Percentiles rank a stretch among this genome's conserved stretches.
phyloP scores from a whole-genome alignment of 768 basidiomycete species.

The Dictyophora rubrovolvata region DNA sequence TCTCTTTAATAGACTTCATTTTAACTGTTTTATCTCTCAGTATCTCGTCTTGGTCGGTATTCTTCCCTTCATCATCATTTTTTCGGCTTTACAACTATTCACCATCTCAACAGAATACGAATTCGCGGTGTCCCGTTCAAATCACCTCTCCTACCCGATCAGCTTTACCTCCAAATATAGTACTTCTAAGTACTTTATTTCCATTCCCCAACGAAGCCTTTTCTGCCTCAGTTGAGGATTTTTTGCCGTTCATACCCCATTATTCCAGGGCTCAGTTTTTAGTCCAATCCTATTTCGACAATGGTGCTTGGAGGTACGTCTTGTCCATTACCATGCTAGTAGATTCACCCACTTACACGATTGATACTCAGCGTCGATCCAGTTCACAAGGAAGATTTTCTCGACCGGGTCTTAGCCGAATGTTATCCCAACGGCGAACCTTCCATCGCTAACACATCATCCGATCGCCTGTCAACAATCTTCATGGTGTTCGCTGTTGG shows the following conservation, averaged over 20 bases:
- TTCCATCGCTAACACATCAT: background rate
- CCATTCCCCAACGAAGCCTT: slow-evolving; percentile 5
- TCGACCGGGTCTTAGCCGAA: background rate
- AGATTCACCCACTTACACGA: background rate
- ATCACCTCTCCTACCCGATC: background rate
- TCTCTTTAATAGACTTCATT: background rate
- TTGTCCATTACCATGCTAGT: background rate
- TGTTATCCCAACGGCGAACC: slow-evolving; percentile 3
- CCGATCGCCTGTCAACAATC: slow-evolving; percentile 3
- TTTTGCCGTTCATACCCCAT: slow-evolving; percentile 1
- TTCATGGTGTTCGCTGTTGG: slow-evolving; percentile 10
- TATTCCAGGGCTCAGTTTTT: slow-evolving; percentile 5
- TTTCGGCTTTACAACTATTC: background rate
- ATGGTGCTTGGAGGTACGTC: slow-evolving; percentile 8
- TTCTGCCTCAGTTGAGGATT: slow-evolving; percentile 3
- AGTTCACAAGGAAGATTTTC: slow-evolving; percentile 5
- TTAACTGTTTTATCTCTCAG: background rate
- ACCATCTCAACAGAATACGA: background rate
- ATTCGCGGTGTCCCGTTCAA: background rate
- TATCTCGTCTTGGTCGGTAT: slow-evolving; percentile 5
- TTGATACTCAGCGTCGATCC: slow-evolving; percentile 2
- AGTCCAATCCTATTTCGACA: slow-evolving; percentile 5
- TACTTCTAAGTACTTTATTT: slow-evolving; percentile 3
- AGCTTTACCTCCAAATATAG: background rate
- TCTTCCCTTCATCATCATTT: background rate